These are phyloP conservation scores for bread wheat (Triticum aestivum) DNA, from an alignment of 176 grass and related monocot species.

Conservation along the genomic window DNA sequence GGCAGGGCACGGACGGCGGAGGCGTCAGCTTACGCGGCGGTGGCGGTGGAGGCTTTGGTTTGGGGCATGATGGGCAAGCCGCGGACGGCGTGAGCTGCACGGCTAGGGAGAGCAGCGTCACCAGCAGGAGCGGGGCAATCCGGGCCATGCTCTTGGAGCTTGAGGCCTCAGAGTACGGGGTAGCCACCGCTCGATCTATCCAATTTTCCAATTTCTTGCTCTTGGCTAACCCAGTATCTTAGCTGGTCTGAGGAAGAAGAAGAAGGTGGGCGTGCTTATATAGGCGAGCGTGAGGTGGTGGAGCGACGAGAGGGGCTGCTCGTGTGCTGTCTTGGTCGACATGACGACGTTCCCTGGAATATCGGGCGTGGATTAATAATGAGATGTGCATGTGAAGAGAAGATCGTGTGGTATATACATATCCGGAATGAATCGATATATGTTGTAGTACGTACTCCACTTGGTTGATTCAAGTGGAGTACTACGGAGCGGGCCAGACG, in stretches of 20 bases:
- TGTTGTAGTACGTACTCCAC: no score
- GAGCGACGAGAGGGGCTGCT: not conserved
- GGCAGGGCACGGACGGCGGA: slow-evolving; percentile 18
- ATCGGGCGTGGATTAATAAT: no score
- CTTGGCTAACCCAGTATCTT: not conserved
- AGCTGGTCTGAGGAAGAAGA: slow-evolving; percentile 5
- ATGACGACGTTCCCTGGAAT: no score
- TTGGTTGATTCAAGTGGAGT: no score
- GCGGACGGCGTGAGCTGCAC: slow-evolving; percentile 29
- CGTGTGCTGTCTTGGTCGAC: not conserved
- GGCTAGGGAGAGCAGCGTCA: not conserved
- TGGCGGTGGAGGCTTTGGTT: slow-evolving; percentile 24
- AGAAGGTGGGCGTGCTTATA: not conserved
- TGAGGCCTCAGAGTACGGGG: no score
- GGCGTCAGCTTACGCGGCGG: slow-evolving; percentile 8
- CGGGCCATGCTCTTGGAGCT: slow-evolving; percentile 11
- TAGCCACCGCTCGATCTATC: no score
- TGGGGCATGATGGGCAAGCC: slow-evolving; percentile 46
- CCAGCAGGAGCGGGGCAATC: slow-evolving; percentile 24
- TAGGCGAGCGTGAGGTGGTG: slow-evolving; percentile 31
- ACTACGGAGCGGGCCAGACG: no score
- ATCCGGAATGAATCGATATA: no score
- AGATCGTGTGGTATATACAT: no score
- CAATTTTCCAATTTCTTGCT: no score
- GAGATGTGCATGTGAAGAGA: no score